These are phyloP conservation scores for Diplodia seriata DNA, from an alignment of 2,329 filamentous ascomycete species.

Conservation along the genomic window DNA sequence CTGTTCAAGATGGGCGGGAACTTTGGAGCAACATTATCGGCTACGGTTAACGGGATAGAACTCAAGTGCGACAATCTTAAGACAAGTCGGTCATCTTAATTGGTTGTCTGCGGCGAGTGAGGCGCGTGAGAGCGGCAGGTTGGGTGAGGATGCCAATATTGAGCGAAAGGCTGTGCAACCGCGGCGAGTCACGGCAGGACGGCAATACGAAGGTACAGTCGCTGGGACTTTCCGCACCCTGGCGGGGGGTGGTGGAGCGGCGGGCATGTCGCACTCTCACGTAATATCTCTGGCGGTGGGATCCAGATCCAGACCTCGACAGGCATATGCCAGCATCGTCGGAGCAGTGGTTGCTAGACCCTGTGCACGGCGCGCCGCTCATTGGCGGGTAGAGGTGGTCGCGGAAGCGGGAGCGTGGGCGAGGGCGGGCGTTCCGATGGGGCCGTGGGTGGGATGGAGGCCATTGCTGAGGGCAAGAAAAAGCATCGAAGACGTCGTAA, in stretches of 20 bases:
- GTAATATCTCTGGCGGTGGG: slow-evolving; percentile 8
- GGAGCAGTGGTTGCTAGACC: background rate
- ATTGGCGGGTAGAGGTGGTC: slow-evolving; percentile 7
- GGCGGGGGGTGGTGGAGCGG: background rate
- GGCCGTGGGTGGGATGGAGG: background rate
- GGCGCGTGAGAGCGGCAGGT: background rate
- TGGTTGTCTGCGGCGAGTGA: background rate
- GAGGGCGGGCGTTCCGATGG: background rate
- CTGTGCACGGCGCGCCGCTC: background rate
- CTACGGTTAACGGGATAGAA: slow-evolving; percentile 25
- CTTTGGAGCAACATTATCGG: slow-evolving; percentile 28
- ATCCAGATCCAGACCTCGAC: slow-evolving; percentile 14
- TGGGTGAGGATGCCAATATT: background rate
- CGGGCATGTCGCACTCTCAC: slow-evolving; percentile 13
- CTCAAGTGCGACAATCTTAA: slow-evolving; percentile 29
- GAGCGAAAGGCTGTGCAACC: background rate
- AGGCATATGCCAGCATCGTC: slow-evolving; percentile 22
- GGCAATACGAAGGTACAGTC: slow-evolving; percentile 8
- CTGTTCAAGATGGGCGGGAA: slow-evolving; percentile 16
- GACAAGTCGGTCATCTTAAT: slow-evolving; percentile 25
- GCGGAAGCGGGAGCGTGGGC: slow-evolving; percentile 12
- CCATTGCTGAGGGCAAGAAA: slow-evolving; percentile 5
- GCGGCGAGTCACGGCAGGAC: background rate
- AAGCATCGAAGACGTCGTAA: slow-evolving; percentile 18
- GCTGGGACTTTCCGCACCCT: background rate